phyloP scores from a whole-genome alignment of 345 rosid genomes.

The Bruguiera gymnorhiza region DNA sequence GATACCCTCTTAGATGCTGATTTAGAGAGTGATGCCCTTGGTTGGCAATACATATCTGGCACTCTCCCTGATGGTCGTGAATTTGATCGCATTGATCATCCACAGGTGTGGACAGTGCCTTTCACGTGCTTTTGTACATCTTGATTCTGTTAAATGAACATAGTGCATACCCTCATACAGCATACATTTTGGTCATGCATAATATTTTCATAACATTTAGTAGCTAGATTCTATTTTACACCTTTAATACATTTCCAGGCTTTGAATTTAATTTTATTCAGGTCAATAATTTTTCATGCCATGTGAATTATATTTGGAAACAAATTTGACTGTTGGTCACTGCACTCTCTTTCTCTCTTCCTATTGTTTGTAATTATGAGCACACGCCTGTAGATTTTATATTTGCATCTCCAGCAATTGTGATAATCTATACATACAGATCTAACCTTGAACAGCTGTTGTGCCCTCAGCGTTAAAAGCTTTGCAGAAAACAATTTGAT shows the following conservation, averaged over 20 bases:
- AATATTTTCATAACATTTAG: too few relatives aligned
- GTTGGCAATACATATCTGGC: slow-evolving; percentile 98
- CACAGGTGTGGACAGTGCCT: slow-evolving; percentile 48
- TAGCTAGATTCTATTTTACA: too few relatives aligned
- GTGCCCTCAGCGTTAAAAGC: neutral
- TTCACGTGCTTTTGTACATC: neutral
- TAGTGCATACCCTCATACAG: neutral
- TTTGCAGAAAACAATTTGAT: neutral
- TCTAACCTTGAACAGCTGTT: neutral
- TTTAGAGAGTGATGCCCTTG: slow-evolving; percentile 94
- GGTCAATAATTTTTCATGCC: too few relatives aligned
- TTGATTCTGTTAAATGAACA: neutral
- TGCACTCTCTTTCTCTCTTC: neutral
- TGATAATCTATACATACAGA: too few relatives aligned
- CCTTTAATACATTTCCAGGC: too few relatives aligned
- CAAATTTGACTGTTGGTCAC: too few relatives aligned
- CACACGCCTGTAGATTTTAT: too few relatives aligned
- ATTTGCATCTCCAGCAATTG: too few relatives aligned
- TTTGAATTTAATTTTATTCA: too few relatives aligned
- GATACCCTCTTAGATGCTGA: slow-evolving; percentile 97
- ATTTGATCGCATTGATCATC: slow-evolving; percentile 88
- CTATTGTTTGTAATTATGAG: too few relatives aligned
- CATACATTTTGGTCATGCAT: too few relatives aligned
- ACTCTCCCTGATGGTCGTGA: slow-evolving; percentile 94
- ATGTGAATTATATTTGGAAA: too few relatives aligned